Conservation (phyloP, 352 stramenopile species). For the Plasmopara muralis region DNA sequence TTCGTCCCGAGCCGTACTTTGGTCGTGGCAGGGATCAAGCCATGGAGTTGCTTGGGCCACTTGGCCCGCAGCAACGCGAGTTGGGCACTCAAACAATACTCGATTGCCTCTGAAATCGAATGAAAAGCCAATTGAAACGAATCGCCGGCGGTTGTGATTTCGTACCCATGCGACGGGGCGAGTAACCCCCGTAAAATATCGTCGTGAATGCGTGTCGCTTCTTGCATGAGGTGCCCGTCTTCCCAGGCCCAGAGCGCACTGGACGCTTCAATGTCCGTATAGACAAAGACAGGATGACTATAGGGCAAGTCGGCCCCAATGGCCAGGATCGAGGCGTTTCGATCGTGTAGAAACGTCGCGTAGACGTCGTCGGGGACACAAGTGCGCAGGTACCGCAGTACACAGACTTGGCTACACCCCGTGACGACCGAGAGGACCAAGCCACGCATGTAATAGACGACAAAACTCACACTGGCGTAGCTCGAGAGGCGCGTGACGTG, state of each 20-base stretch:
- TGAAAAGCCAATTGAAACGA: conserved; percentile 61
- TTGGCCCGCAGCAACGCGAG: conserved; percentile 35
- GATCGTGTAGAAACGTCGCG: conserved; percentile 22
- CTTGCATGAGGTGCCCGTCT: conserved; percentile 31
- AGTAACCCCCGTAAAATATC: conserved; percentile 27
- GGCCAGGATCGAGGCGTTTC: conserved; percentile 5
- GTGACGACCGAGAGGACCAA: conserved; percentile 36
- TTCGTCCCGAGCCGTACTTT: conserved; percentile 22
- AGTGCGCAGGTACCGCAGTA: conserved; percentile 23
- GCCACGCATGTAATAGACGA: conserved; percentile 37
- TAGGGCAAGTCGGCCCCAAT: conserved; percentile 8
- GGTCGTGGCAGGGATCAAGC: conserved; percentile 28
- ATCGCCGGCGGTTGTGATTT: conserved; percentile 61
- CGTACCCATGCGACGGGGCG: conserved; percentile 42
- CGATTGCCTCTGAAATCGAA: conserved; percentile 40
- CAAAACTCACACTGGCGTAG: conserved; percentile 28
- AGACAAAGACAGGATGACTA: conserved; percentile 42
- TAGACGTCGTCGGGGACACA: conserved; percentile 35
- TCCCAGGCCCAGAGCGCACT: conserved; percentile 35
- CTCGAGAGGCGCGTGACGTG: conserved; percentile 9
- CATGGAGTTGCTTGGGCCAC: conserved; percentile 47
- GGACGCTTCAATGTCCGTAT: conserved; percentile 55
- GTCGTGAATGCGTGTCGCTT: conserved; percentile 32
- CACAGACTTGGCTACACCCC: conserved; percentile 36
- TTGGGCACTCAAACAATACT: conserved; percentile 45